Evolutionary conservation across 805 yeast species (phyloP), one percentile per base, ranked within the genome.

Genomic region (Kodamaea nitidulidarum): DNA sequence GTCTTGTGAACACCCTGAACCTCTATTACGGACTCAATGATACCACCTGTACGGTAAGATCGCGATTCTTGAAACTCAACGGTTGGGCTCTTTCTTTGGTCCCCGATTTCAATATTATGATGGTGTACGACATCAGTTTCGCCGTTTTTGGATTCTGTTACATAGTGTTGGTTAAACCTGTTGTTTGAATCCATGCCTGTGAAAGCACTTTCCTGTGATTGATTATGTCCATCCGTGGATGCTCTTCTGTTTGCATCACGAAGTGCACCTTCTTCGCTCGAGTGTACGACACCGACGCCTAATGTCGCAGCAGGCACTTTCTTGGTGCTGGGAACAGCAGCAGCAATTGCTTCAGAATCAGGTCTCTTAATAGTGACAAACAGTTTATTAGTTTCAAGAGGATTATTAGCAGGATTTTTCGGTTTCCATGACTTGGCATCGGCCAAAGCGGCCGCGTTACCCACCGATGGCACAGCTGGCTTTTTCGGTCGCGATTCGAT

Each of bases 1-100:
- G 95, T 87, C 67, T 88, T 88, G 51, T 79, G 80, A 15, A 85
- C 84, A 39, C 96, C 96, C 54, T 82, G 80, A 18, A 84, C 84
- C 36, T 81, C 84, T n/a, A 88, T 79, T 12, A 88, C 81, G 29
- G 85, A 79, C 61, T 88, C 96, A 39, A 85, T 75, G 39, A 88
- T 80, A 7, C 91, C 82, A 12, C 80, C 80, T 8, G 81, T 73
- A 21, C 73, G 50, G 47, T 69, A 69, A 3, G 64, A 55, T 28
- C 71, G 49, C 14, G 63, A 47, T 44, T 66, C 69, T 43, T 55
- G 61, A 43, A 48, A 50, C 45, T 64, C 69, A 8, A 42, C 24
- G n/a, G 35, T 35, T 10, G 41, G 41, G 4, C 25, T 12, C 7
- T 29, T 34, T 6, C 18, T 6, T 9, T 7, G 11, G 6, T 27